Base-by-base conservation (phyloP, 2,329 filamentous ascomycete genomes). In the Colletotrichum zoysiae region DNA sequence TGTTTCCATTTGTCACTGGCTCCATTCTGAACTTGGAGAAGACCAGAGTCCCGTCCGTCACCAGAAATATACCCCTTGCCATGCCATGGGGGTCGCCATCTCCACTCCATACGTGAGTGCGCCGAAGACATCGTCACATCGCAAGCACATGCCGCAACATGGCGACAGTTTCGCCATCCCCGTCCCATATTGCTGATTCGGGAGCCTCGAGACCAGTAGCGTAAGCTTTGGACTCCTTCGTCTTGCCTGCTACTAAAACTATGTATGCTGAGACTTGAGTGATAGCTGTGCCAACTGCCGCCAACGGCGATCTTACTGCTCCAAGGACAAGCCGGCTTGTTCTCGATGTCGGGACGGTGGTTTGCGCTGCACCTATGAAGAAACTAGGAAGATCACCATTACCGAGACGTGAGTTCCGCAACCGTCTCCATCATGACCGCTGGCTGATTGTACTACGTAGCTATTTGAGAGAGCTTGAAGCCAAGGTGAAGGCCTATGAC, bases 241-340 rank as follows among this genome's bases (percentile, higher is more conserved):
- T 38, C 40, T 7, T 48, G 26, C 20, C 11, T 46, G 6, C 11
- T 48, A 30, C 46, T 30, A 16, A 60, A 33, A 18, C n/a, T 48
- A 5, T 18, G n/a, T n/a, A 18, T 58, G n/a, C 42, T 38, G 57
- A 44, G 11, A 18, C 33, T 50, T n/a, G 57, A 40, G 23, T 11
- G 38, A 23, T 40, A 82, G 81, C 3, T 82, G 81, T 65, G 74
- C 80, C 1, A 76, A 78, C 20, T 82, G 81, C 67, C 79, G 81
- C 6, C 76, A 78, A 33, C 76, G 81, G 14, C 77, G 79, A 5
- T 80, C 80, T 0, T 81, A 78, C 51, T 82, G 81, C 74, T 81
- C 80, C 23, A 82, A 81, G 64, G 79, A 82, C 16, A 79, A 78
- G 57, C 81, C 81, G 1, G 75, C 72, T 26, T 82, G 81, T 58